These are phyloP conservation scores for Blepharisma undulans DNA, from an alignment of 169 alveolate species.

Conservation along the genomic window DNA sequence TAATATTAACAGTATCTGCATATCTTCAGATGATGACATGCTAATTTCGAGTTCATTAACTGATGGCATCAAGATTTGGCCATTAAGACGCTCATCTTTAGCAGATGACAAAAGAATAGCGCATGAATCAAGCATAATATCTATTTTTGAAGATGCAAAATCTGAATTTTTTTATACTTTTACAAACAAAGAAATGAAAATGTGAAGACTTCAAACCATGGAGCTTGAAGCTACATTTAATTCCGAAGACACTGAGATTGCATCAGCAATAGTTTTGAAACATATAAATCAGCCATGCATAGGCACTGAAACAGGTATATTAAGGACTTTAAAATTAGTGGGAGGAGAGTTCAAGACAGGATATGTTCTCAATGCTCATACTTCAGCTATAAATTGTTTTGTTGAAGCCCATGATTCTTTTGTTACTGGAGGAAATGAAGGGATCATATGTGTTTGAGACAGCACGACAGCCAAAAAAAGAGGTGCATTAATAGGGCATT, in stretches of 20 bases:
- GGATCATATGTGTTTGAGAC: background rate
- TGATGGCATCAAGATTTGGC: background rate
- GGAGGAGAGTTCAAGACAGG: background rate
- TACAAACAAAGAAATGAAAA: background rate
- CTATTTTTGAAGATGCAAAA: background rate
- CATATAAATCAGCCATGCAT: background rate
- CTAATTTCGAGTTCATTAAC: background rate
- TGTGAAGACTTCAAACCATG: background rate
- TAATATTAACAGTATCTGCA: background rate
- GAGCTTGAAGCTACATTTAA: background rate
- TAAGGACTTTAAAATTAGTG: background rate
- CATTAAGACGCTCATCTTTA: background rate
- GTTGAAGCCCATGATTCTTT: background rate
- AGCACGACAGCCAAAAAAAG: background rate
- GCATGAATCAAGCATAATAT: background rate
- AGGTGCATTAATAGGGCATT: background rate
- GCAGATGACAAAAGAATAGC: background rate
- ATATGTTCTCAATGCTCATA: background rate
- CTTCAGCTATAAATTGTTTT: background rate
- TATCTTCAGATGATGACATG: background rate
- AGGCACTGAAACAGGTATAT: background rate
- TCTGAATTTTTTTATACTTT: background rate
- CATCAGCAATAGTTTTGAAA: background rate
- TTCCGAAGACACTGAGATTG: background rate
- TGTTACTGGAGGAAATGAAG: background rate